These are phyloP conservation scores for Coemansia sp. DNA, from an alignment of 192 early-diverging fungal species.

Conservation along the genomic window DNA sequence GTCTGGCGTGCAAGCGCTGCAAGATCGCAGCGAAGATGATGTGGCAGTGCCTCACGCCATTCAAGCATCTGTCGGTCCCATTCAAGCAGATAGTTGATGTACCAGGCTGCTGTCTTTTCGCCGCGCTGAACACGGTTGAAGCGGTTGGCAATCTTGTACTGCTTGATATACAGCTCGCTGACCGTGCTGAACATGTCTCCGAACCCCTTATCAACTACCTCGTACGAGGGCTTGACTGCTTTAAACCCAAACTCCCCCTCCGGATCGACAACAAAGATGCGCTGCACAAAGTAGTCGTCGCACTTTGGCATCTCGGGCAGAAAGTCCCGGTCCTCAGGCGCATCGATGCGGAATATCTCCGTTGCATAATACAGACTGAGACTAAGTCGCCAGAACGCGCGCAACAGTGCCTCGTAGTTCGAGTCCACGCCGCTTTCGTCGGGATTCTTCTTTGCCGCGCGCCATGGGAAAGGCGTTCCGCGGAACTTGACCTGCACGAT, in stretches of 20 bases:
- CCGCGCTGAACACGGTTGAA: constrained; percentile 52
- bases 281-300: constrained; percentile 47
- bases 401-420: constrained; percentile 51
- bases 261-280: constrained; percentile 45
- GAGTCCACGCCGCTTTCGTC: constrained; percentile 34
- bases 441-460: constrained; percentile 23
- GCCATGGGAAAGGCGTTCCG: constrained; percentile 50
- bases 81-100: constrained; percentile 48
- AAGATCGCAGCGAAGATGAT: constrained; percentile 34
- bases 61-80: constrained; percentile 56
- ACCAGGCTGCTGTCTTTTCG: constrained; percentile 38
- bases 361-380: constrained; percentile 42
- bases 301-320: constrained; percentile 45
- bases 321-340: constrained; percentile 54
- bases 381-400: constrained; percentile 52
- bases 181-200: constrained; percentile 43
- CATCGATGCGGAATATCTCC: constrained; percentile 52
- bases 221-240: constrained; percentile 30
- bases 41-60: constrained; percentile 45
- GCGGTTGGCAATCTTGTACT: constrained; percentile 53
- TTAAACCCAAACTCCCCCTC: constrained; percentile 47
- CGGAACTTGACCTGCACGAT: constrained; percentile 50
- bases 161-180: constrained; percentile 45
- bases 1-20: constrained; percentile 40
- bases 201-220: constrained; percentile 16